Base-by-base conservation (phyloP, 208 protist genomes). In the Acanthamoeba royreba region DNA sequence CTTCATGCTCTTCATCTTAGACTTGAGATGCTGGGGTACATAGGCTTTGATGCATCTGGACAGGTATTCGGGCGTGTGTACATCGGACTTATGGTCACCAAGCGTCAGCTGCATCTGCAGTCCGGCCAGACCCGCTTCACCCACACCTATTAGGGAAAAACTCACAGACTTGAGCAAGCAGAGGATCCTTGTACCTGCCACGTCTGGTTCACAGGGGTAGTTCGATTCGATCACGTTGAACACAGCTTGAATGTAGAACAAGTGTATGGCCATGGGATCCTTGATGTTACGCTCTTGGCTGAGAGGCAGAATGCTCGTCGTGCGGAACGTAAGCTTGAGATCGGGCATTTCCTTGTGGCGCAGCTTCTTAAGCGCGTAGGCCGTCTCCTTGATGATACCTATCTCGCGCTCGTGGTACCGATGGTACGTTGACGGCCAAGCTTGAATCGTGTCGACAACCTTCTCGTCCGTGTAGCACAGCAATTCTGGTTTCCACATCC, bases 191-290 rank as follows among this genome's bases (percentile, higher is more conserved):
- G 55, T 46, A 72, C 53, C 87, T 92, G 87, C 87, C 5, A 92
- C 61, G 31, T 74, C 55, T 11, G 87, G 87, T 40, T 92, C 87
- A 45, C 87, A 92, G 40, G 87, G 87, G 47, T 92, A 92, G 58
- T 92, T 92, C 28, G 87, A 92, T 19, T 92, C 45, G 38, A 92
- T 74, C 28, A 92, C 87, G 63, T 92, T 92, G 63, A 63, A 81
- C 31, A 92, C 87, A 47, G 87, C 87, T 47, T 92, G 87, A 15
- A 79, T 58, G 33, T 92, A 92, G 87, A 92, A 92, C 25, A 92
- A 61, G 87, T 81, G 43, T 15, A 92, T 79, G 40, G 61, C 55
- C 58, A 92, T 92, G 8, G 87, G 87, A 31, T 92, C 87, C 47
- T 72, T 79, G 42, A 79, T 92, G 43, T 81, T 92, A 40, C 87